These are phyloP conservation scores for Cantharellus cinnabarinus DNA, from an alignment of 768 basidiomycete genomes.

Conservation along the genomic window DNA sequence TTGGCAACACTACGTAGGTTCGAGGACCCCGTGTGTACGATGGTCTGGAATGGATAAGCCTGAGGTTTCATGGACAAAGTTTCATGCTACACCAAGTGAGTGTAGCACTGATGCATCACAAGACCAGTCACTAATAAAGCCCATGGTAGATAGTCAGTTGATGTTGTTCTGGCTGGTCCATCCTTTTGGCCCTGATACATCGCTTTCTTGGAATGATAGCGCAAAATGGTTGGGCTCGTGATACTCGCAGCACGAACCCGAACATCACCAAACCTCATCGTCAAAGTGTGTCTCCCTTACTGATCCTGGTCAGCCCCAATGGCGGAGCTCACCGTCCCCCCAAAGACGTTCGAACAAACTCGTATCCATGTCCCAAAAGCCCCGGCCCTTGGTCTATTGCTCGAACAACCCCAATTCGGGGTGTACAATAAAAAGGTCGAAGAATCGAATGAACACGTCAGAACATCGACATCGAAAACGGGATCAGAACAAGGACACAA, in stretches of 20 bases:
- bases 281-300: slow-evolving; percentile 31
- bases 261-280: slow-evolving; percentile 54
- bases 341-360: slow-evolving; percentile 49
- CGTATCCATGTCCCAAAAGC: slow-evolving; percentile 82
- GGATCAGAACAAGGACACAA: slow-evolving; percentile 42
- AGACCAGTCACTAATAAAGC: too few relatives aligned
- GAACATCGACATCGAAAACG: slow-evolving; percentile 10
- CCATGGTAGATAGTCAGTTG: background rate
- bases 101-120: too few relatives aligned
- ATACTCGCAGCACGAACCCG: slow-evolving; percentile 60
- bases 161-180: background rate
- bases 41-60: slow-evolving; percentile 85
- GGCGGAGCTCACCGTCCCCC: too few relatives aligned
- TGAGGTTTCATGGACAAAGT: slow-evolving; percentile 88
- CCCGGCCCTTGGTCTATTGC: slow-evolving; percentile 78
- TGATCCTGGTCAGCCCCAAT: background rate
- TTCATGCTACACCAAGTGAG: slow-evolving; percentile 97
- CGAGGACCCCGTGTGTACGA: slow-evolving; percentile 76
- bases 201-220: slow-evolving; percentile 25
- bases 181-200: slow-evolving; percentile 7
- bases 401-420: slow-evolving; percentile 37
- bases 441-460: slow-evolving; percentile 12
- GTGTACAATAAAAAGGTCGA: slow-evolving; percentile 20
- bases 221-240: slow-evolving; percentile 87
- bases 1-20: slow-evolving; percentile 26